Base-by-base conservation (phyloP, 1,284 basidiomycete genomes). In the Fistulinella cinereoalba region DNA sequence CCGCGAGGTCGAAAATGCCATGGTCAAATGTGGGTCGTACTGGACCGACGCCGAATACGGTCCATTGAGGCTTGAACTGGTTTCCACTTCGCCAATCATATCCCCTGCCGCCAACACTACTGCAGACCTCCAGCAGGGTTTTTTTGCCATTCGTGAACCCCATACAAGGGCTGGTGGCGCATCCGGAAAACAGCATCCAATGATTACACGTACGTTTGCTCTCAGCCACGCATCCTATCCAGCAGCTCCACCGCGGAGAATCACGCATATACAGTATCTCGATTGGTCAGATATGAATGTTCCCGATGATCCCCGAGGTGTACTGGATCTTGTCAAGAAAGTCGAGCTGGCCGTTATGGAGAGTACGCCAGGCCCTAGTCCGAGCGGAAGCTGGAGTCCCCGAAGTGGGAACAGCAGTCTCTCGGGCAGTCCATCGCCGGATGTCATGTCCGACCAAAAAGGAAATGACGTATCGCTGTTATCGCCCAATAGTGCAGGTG, bases 201-300 rank as follows among this genome's bases (percentile, higher is more conserved):
- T 71, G 23, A 83, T 92, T 62, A 81, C 77, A 53, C 79, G 92
- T 37, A 76, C 78, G 1, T 92, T 95, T 61, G 71, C 79, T 44
- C 73, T 95, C 34, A 74, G 73, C 28, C 80, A 92, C 59, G 65
- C 68, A 2, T 72, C 68, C 19, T 79, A 82, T 52, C 84, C 87
- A 0, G 67, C 75, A 13, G 71, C 76, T 12, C 72, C 76, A 1
- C 73, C 82, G 1, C 74, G 90, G 15, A 75, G 70, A 49, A 72
- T 92, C 12, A 76, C 81, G 2, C 93, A 97, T 60, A 71, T 96
- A 38, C 93, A 97, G 65, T 96, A 92, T 60, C 75, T 93, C 40
- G 84, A 85, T 25, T 97, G 93, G 93, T 91, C 92, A 2, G 93
- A 97, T 61, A 87, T 96, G 71, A 93, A 94, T 62, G 91, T 97